Percentiles rank a stretch among this genome's conserved stretches.
Conservation (phyloP, 2,329 filamentous ascomycete species). For the Proliferodiscus dingleyae region DNA sequence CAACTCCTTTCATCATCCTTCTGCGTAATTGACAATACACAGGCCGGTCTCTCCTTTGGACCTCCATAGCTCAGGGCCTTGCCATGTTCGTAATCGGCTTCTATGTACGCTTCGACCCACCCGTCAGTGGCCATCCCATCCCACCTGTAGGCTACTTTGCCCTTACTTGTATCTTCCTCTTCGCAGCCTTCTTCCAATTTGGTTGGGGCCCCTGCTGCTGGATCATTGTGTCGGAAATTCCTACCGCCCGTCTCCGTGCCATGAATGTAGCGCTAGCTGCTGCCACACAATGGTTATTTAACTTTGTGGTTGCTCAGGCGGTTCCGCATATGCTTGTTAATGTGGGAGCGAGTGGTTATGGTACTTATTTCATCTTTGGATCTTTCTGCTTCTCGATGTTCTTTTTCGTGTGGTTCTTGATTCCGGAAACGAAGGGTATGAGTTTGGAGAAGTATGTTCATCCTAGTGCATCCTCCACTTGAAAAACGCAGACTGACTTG, state of each 20-base stretch:
- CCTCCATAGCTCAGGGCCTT: constrained; percentile 54
- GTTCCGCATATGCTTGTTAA: constrained; percentile 63
- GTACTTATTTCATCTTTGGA: constrained; percentile 66
- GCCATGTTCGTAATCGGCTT: constrained; percentile 69
- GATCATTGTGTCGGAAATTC: constrained; percentile 68
- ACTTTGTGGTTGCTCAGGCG: constrained; percentile 65
- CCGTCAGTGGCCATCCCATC: constrained; percentile 47
- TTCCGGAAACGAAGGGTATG: constrained; percentile 64
- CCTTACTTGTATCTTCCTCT: constrained; percentile 67
- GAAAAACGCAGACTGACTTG: constrained; percentile 1
- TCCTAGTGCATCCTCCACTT: neutral
- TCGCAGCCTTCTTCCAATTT: constrained; percentile 65
- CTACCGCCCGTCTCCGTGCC: constrained; percentile 59
- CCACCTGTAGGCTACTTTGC: constrained; percentile 65
- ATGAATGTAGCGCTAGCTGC: constrained; percentile 65
- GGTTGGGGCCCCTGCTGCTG: constrained; percentile 68
- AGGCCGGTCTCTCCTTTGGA: constrained; percentile 52
- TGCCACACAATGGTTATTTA: constrained; percentile 69
- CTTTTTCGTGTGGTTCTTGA: constrained; percentile 32
- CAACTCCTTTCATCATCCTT: neutral
- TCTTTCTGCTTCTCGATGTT: constrained; percentile 59
- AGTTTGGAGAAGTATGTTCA: constrained; percentile 48
- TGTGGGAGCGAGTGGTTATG: constrained; percentile 41
- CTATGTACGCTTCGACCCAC: constrained; percentile 60
- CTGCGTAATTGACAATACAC: neutral